phyloP scores from a whole-genome alignment of 768 basidiomycete species.

The Collybia mongolica region DNA sequence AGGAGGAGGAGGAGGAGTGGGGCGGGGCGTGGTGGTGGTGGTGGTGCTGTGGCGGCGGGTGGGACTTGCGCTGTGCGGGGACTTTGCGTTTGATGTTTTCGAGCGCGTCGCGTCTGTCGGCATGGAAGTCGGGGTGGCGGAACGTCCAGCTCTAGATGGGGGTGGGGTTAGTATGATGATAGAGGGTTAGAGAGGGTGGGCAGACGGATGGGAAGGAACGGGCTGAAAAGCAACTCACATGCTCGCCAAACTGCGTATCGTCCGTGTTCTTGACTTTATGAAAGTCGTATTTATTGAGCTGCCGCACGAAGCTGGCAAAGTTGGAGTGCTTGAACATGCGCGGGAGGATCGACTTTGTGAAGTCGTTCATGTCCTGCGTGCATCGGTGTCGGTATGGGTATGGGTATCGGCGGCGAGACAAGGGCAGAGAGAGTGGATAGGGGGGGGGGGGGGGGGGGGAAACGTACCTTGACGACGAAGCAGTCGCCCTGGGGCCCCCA shows the following conservation, averaged over 20 bases:
- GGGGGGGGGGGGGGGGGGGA: no score
- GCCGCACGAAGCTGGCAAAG: constrained; percentile 89
- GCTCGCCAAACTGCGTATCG: constrained; percentile 67
- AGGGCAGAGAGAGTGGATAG: no score
- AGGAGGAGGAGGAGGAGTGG: constrained; percentile 25
- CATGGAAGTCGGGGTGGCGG: constrained; percentile 59
- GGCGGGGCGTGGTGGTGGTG: constrained; percentile 16
- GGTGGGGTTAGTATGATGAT: neutral
- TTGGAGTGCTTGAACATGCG: constrained; percentile 96
- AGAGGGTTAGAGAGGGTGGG: neutral
- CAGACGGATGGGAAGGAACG: neutral
- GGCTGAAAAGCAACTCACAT: constrained; percentile 34
- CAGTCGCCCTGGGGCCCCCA: constrained; percentile 86
- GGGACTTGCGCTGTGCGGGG: constrained; percentile 50
- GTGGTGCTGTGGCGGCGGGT: constrained; percentile 26
- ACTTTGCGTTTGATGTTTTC: constrained; percentile 64
- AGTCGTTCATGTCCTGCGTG: constrained; percentile 85
- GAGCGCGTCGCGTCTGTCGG: constrained; percentile 49
- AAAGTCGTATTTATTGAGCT: constrained; percentile 96
- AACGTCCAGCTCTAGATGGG: constrained; percentile 50
- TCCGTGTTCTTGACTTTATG: constrained; percentile 94
- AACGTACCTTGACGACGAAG: constrained; percentile 81
- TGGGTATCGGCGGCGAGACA: neutral
- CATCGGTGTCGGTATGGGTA: neutral
- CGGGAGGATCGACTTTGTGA: constrained; percentile 87